Conservation (phyloP, 73 alveolate species). For the Paramecium bursaria region DNA sequence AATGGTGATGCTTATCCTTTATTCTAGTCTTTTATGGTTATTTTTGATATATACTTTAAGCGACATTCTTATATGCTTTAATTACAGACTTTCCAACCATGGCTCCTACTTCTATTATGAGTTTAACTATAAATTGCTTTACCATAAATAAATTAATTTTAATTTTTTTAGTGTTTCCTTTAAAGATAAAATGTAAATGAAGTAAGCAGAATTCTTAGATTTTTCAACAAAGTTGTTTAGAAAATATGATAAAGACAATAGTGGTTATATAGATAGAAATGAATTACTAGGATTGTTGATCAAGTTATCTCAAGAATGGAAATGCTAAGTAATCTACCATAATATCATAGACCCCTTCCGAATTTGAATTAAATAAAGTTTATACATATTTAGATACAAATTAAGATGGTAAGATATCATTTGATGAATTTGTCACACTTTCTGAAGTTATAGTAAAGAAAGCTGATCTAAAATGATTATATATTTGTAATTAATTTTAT, state of each 20-base stretch:
- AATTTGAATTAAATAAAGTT: neutral
- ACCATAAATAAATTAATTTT: constrained; percentile 41
- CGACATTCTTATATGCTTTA: constrained; percentile 15
- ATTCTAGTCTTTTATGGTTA: neutral
- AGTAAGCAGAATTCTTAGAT: too few relatives aligned
- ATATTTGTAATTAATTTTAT: too few relatives aligned
- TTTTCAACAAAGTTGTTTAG: neutral
- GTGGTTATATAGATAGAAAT: neutral
- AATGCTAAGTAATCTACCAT: neutral
- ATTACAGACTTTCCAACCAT: constrained; percentile 6
- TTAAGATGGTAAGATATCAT: neutral
- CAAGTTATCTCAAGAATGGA: neutral
- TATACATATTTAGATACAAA: neutral
- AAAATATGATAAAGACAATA: neutral
- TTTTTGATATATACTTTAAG: neutral
- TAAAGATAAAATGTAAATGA: too few relatives aligned
- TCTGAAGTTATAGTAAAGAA: neutral
- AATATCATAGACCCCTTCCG: neutral
- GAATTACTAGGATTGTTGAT: neutral
- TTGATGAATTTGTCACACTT: neutral
- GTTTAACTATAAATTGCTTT: constrained; percentile 12
- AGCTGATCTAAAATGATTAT: neutral
- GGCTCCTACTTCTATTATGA: constrained; percentile 16
- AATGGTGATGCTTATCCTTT: neutral
- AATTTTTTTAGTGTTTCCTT: too few relatives aligned